Percentiles rank a stretch among this genome's conserved stretches.
Evolutionary conservation across 805 yeast genomes (phyloP).

Genomic region (Millerozyma acaciae): DNA sequence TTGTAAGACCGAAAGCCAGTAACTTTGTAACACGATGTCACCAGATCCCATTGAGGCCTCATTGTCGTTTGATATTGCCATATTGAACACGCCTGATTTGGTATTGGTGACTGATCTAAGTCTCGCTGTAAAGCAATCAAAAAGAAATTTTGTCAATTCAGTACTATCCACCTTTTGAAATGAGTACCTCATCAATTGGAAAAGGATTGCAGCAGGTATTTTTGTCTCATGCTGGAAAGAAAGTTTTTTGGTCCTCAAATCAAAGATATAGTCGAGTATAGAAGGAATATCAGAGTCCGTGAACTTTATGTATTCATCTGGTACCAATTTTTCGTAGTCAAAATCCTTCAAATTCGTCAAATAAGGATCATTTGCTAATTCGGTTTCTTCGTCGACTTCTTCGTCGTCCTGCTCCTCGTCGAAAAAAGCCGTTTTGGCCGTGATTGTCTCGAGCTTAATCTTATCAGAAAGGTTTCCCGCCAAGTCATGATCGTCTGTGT

Average conservation of each 20-base stretch:
- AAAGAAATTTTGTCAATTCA: conserved; percentile 53
- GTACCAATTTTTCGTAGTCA: conserved; percentile 52
- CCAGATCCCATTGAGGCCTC: conserved; percentile 37
- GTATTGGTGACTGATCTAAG: conserved; percentile 58
- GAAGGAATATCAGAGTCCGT: conserved; percentile 54
- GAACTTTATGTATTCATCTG: conserved; percentile 60
- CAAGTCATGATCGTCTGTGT: conserved; percentile 20
- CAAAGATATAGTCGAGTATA: conserved; percentile 46
- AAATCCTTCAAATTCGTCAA: conserved; percentile 37
- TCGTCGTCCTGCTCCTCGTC: conserved; percentile 15
- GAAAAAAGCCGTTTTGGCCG: conserved; percentile 12
- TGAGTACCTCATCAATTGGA: conserved; percentile 68
- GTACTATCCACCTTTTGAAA: conserved; percentile 53
- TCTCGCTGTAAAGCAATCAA: conserved; percentile 58
- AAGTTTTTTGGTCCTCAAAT: conserved; percentile 37
- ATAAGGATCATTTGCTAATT: conserved; percentile 25
- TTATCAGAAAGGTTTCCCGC: conserved; percentile 32
- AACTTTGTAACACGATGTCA: conserved; percentile 70
- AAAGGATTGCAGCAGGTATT: conserved; percentile 66
- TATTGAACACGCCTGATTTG: conserved; percentile 53
- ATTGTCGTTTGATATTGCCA: conserved; percentile 29
- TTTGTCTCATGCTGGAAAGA: conserved; percentile 44
- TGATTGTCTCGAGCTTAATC: conserved; percentile 31
- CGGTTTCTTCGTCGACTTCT: conserved; percentile 25
- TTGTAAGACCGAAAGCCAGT: conserved; percentile 83